Conservation (phyloP, 225 moss, liverwort and hornwort genomes). For the Takakia lepidozioides region DNA sequence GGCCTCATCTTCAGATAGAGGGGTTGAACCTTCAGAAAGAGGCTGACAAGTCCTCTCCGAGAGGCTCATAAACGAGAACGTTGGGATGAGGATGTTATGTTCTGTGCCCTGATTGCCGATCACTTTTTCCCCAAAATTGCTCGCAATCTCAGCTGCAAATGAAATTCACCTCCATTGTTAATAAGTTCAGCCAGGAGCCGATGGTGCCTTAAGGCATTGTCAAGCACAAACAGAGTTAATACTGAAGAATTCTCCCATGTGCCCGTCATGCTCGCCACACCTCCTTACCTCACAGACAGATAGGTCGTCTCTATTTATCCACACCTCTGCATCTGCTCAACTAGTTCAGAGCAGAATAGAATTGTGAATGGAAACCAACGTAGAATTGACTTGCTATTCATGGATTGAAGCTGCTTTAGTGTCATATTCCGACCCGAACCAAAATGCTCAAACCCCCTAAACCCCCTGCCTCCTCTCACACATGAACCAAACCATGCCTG, state of each 20-base stretch:
- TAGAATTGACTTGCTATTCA: background rate
- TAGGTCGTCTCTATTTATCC: too few species aligned
- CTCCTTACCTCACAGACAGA: too few species aligned
- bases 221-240: too few species aligned
- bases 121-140: constrained; percentile 29
- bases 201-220: too few species aligned
- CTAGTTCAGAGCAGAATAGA: background rate
- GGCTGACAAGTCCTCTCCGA: constrained; percentile 25
- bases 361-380: background rate
- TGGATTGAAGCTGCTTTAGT: background rate
- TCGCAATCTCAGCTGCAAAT: constrained; percentile 34
- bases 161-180: too few species aligned
- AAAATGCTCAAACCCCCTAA: too few species aligned
- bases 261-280: too few species aligned
- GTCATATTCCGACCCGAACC: background rate
- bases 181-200: too few species aligned
- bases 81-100: constrained; percentile 48
- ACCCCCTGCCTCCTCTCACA: too few species aligned
- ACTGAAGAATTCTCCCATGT: too few species aligned
- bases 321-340: background rate
- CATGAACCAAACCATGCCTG: too few species aligned
- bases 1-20: constrained; percentile 36
- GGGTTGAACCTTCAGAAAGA: constrained; percentile 18
- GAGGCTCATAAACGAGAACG: constrained; percentile 22
- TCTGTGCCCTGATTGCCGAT: constrained; percentile 35